Evolutionary conservation across 768 basidiomycete species (phyloP).

Genomic region (Pleurotus eryngii): DNA sequence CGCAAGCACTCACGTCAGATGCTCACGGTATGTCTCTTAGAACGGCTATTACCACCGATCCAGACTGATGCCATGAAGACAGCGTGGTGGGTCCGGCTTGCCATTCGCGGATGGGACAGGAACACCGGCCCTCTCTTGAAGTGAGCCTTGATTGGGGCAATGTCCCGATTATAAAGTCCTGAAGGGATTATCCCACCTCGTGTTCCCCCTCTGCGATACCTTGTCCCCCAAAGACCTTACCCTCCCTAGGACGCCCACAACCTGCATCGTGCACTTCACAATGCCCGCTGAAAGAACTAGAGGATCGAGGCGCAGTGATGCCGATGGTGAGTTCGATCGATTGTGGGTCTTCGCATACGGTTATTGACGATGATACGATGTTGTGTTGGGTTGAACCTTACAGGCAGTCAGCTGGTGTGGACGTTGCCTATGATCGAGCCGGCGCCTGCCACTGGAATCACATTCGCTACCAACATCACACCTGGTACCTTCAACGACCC

Average conservation of each 20-base stretch:
- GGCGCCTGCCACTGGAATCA: slow-evolving; percentile 33
- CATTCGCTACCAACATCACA: slow-evolving; percentile 58
- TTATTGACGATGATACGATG: slow-evolving; percentile 5
- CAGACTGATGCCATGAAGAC: slow-evolving; percentile 4
- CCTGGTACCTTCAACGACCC: slow-evolving; percentile 55
- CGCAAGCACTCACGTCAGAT: not conserved
- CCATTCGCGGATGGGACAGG: slow-evolving; percentile 5
- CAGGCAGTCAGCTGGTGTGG: slow-evolving; percentile 46
- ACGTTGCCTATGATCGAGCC: slow-evolving; percentile 34
- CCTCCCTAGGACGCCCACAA: slow-evolving; percentile 5
- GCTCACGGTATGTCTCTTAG: slow-evolving; percentile 2
- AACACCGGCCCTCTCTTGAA: slow-evolving; percentile 4
- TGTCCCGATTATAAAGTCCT: slow-evolving; percentile 8
- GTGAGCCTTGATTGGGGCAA: slow-evolving; percentile 5
- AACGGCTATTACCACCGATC: slow-evolving; percentile 7
- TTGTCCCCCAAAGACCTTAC: slow-evolving; percentile 5
- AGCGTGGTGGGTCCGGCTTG: not conserved
- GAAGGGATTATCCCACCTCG: slow-evolving; percentile 5
- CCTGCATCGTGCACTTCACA: slow-evolving; percentile 11
- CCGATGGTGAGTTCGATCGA: slow-evolving; percentile 31
- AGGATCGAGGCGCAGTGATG: slow-evolving; percentile 29
- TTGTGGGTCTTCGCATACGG: not conserved
- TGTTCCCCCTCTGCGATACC: slow-evolving; percentile 10
- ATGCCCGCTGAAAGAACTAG: slow-evolving; percentile 51
- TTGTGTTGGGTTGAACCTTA: not conserved